Percentiles rank a stretch among this genome's conserved stretches.
These are phyloP conservation scores for Isoetes engelmannii DNA, from an alignment of 83 land plant genomes.

Conservation along the genomic window DNA sequence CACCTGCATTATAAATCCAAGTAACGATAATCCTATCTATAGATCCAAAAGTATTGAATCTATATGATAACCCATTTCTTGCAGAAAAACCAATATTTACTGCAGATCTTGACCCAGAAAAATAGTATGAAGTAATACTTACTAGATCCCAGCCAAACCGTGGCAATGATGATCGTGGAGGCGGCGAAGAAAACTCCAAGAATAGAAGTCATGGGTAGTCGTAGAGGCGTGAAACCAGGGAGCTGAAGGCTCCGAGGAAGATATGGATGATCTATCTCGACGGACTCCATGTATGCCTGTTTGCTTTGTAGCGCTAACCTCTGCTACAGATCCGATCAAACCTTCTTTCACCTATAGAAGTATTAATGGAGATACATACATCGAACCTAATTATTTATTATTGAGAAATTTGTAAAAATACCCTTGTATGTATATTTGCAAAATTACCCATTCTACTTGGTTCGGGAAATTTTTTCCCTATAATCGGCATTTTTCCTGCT, in stretches of 20 bases:
- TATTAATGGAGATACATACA: no score
- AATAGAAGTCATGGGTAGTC: conserved; percentile 39
- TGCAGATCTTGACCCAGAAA: background rate
- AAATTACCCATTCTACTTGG: no score
- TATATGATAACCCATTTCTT: conserved; percentile 1
- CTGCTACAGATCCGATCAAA: no score
- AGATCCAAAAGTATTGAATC: background rate
- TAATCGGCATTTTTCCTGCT: no score
- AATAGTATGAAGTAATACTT: background rate
- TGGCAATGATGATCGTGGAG: conserved; percentile 40
- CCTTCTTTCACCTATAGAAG: no score
- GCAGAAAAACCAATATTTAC: background rate
- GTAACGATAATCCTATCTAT: background rate
- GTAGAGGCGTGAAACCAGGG: conserved; percentile 49
- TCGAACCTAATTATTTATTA: no score
- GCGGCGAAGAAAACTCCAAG: conserved; percentile 37
- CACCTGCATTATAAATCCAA: background rate
- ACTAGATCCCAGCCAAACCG: conserved; percentile 61
- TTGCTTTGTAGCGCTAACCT: no score
- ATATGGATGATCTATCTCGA: conserved; percentile 48
- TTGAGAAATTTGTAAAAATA: no score
- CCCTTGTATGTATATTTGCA: no score
- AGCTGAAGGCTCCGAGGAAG: conserved; percentile 49
- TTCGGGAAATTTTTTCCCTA: no score
- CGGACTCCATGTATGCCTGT: conserved; percentile 9